Conservation (phyloP, 768 basidiomycete species). For the Russula abietina region DNA sequence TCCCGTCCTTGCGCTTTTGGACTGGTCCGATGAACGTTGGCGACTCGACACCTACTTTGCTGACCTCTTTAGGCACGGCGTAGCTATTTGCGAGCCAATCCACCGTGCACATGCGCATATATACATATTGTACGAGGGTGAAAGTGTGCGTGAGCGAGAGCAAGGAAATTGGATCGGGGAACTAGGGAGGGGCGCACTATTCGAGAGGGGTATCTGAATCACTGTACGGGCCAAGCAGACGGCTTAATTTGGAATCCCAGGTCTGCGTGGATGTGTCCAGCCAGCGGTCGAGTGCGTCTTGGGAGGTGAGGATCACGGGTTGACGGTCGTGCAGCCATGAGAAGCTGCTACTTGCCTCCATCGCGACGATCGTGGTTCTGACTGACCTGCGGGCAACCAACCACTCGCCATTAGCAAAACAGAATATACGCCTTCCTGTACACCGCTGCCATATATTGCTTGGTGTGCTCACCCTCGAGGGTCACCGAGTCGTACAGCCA, state of each 20-base stretch:
- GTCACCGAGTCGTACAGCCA: slow-evolving; percentile 72
- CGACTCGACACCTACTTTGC: slow-evolving; percentile 83
- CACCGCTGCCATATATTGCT: too few relatives aligned
- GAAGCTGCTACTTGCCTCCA: slow-evolving; percentile 59
- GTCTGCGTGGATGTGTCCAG: slow-evolving; percentile 64
- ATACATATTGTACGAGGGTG: not conserved
- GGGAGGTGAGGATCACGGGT: slow-evolving; percentile 68
- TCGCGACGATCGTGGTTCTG: slow-evolving; percentile 78
- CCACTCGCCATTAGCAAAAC: not conserved
- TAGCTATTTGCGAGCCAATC: slow-evolving; percentile 48
- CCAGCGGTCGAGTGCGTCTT: slow-evolving; percentile 63
- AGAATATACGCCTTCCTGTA: not conserved
- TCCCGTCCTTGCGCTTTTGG: slow-evolving; percentile 75
- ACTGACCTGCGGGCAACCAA: slow-evolving; percentile 42
- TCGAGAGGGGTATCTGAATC: slow-evolving; percentile 48
- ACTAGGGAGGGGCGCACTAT: slow-evolving; percentile 42
- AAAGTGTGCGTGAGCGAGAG: not conserved
- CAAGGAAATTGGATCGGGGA: not conserved
- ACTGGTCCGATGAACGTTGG: slow-evolving; percentile 78
- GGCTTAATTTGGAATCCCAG: slow-evolving; percentile 58
- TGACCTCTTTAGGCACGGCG: slow-evolving; percentile 83
- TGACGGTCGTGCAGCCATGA: slow-evolving; percentile 90
- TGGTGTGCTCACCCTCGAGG: slow-evolving; percentile 49
- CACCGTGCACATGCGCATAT: not conserved
- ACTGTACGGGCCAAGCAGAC: slow-evolving; percentile 56